Conservation (phyloP, 352 stramenopile species). For the Phytopythium montanum region DNA sequence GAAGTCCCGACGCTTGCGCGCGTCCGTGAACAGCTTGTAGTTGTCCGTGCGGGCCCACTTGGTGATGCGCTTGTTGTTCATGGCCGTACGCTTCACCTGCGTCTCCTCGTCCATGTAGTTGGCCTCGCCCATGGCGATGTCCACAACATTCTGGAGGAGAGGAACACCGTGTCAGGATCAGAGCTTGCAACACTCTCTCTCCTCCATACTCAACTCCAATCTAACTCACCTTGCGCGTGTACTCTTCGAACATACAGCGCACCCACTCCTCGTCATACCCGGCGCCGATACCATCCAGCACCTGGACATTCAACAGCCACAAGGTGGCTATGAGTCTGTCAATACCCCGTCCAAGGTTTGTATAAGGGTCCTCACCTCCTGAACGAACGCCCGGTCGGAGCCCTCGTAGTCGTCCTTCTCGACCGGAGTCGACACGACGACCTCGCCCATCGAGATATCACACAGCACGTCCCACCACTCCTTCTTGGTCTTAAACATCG, state of each 20-base stretch:
- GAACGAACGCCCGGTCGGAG: slow-evolving; percentile 65
- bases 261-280: slow-evolving; percentile 87
- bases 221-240: slow-evolving; percentile 68
- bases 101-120: slow-evolving; percentile 77
- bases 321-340: neutral
- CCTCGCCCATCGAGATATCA: slow-evolving; percentile 81
- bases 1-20: slow-evolving; percentile 35
- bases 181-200: neutral
- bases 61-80: slow-evolving; percentile 88
- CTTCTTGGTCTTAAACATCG: slow-evolving; percentile 90
- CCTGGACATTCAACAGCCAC: slow-evolving; percentile 20
- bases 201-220: neutral
- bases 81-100: slow-evolving; percentile 61
- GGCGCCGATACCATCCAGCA: slow-evolving; percentile 73
- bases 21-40: slow-evolving; percentile 79
- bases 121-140: slow-evolving; percentile 72
- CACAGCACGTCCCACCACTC: slow-evolving; percentile 92
- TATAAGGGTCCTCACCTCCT: slow-evolving; percentile 43
- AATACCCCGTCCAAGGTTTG: neutral
- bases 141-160: slow-evolving; percentile 54
- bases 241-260: slow-evolving; percentile 86
- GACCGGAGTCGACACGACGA: slow-evolving; percentile 45
- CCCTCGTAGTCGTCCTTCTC: slow-evolving; percentile 79
- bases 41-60: slow-evolving; percentile 84
- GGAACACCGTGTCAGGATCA: too few relatives aligned